These are phyloP conservation scores for Talaromyces piceae DNA, from an alignment of 2,329 filamentous ascomycete genomes.

Conservation along the genomic window DNA sequence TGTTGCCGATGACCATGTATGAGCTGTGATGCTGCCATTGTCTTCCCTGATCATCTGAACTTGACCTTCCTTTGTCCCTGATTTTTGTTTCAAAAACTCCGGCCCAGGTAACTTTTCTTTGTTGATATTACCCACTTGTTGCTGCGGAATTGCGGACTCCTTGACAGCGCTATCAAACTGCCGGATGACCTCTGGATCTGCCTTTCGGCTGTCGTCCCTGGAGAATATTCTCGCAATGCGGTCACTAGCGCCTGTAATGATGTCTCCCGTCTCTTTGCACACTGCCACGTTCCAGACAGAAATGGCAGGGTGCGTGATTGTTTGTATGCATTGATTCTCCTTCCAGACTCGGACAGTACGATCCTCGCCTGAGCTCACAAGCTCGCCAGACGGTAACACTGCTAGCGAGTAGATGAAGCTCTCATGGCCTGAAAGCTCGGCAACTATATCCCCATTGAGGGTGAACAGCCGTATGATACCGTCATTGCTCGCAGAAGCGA, in stretches of 20 bases:
- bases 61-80: conserved; percentile 92
- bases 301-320: conserved; percentile 93
- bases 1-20: conserved; percentile 71
- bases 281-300: conserved; percentile 93
- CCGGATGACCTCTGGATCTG: conserved; percentile 58
- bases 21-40: conserved; percentile 75
- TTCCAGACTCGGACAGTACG: conserved; percentile 88
- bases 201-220: conserved; percentile 60
- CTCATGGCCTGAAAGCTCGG: conserved; percentile 77
- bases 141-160: conserved; percentile 76
- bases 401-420: conserved; percentile 89
- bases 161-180: conserved; percentile 78
- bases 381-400: conserved; percentile 69
- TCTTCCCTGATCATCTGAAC: conserved; percentile 82
- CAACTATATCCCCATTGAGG: conserved; percentile 66
- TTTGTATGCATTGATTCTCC: conserved; percentile 76
- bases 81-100: conserved; percentile 72
- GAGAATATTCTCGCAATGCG: conserved; percentile 79
- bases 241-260: conserved; percentile 90
- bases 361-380: conserved; percentile 89
- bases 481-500: conserved; percentile 92
- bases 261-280: conserved; percentile 75
- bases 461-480: conserved; percentile 83
- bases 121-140: conserved; percentile 76
- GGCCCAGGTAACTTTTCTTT: conserved; percentile 86